Conservation (phyloP, 257 asterid genomes). For the Scutellaria barbata region DNA sequence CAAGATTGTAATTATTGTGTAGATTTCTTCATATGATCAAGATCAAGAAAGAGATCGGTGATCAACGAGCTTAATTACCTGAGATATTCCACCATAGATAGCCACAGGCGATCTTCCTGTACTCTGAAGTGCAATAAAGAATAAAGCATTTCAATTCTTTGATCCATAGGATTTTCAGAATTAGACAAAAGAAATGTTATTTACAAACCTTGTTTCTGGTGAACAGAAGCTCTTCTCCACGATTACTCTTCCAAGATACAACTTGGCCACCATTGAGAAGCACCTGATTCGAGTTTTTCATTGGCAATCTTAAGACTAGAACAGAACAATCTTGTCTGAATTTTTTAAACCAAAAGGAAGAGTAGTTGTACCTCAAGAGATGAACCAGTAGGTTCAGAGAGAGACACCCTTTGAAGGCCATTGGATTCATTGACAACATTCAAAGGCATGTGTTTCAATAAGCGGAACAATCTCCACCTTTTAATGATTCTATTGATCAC, state of each 20-base stretch:
- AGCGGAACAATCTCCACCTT: slow-evolving; percentile 48
- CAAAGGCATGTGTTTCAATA: slow-evolving; percentile 46
- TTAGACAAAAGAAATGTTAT: background rate
- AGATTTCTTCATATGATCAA: background rate
- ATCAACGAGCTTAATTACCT: slow-evolving; percentile 44
- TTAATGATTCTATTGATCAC: slow-evolving; percentile 38
- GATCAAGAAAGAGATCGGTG: background rate
- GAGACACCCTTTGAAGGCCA: slow-evolving; percentile 43
- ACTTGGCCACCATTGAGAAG: slow-evolving; percentile 58
- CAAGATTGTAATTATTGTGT: background rate
- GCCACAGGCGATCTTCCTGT: slow-evolving; percentile 45
- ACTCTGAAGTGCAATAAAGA: slow-evolving; percentile 29
- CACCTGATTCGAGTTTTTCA: slow-evolving; percentile 42
- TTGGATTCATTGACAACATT: slow-evolving; percentile 37
- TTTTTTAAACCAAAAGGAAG: background rate
- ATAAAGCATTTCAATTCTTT: background rate
- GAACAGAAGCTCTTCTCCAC: slow-evolving; percentile 59
- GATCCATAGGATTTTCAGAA: background rate
- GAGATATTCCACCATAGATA: slow-evolving; percentile 60
- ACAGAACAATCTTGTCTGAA: background rate
- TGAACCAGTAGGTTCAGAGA: slow-evolving; percentile 49
- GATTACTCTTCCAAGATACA: slow-evolving; percentile 65
- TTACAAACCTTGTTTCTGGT: slow-evolving; percentile 52
- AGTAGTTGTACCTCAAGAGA: slow-evolving; percentile 41
- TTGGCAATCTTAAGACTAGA: background rate